Conservation (phyloP, 768 basidiomycete species). For the Rhizopogon roseolus region DNA sequence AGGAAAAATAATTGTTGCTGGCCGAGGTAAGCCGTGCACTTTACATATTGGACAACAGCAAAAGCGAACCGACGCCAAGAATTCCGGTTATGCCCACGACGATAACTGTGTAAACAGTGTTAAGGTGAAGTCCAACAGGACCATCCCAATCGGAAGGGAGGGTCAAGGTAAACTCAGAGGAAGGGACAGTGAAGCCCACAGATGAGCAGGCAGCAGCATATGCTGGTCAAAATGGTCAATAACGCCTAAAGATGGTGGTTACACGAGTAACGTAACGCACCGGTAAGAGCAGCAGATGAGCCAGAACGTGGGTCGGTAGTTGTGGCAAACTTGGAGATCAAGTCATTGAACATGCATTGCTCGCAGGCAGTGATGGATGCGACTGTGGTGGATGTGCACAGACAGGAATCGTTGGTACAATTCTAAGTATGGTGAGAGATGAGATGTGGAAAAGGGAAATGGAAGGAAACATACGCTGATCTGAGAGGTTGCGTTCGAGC, state of each 20-base stretch:
- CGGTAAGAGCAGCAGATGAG: constrained; percentile 50
- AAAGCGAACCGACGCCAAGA: constrained; percentile 45
- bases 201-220: constrained; percentile 46
- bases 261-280: constrained; percentile 29
- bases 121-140: constrained; percentile 44
- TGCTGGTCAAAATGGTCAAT: constrained; percentile 30
- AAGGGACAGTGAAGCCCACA: constrained; percentile 33
- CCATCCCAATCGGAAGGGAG: constrained; percentile 59
- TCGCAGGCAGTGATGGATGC: constrained; percentile 47
- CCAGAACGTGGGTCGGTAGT: constrained; percentile 52
- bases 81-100: constrained; percentile 37
- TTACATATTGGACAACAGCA: constrained; percentile 52
- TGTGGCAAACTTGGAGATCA: constrained; percentile 46
- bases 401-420: constrained; percentile 47
- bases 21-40: background rate
- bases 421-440: constrained; percentile 24
- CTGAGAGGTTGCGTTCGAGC: constrained; percentile 17
- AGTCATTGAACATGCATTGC: constrained; percentile 58
- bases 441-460: too few species aligned
- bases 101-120: constrained; percentile 37
- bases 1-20: background rate
- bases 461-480: constrained; percentile 18
- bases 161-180: constrained; percentile 35
- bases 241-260: background rate
- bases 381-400: constrained; percentile 46